Conservation (phyloP, 2,329 filamentous ascomycete species). For the Bimuria novae-zelandiae region DNA sequence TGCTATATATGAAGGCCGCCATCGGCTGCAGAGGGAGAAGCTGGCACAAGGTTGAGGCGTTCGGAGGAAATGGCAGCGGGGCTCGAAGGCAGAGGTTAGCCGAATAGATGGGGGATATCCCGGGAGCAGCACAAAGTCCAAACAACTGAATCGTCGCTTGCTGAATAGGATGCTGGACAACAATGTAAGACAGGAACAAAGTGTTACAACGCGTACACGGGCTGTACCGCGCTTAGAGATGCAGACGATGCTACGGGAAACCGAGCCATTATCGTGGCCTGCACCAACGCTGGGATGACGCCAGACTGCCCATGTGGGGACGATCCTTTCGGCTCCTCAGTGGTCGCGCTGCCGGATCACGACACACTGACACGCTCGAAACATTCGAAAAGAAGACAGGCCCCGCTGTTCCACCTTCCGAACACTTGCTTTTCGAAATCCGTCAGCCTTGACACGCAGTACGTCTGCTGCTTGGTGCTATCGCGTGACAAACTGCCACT, state of each 20-base stretch:
- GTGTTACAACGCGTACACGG: too few species aligned
- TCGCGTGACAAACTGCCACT: too few species aligned
- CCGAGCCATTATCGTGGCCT: background rate
- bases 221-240: too few species aligned
- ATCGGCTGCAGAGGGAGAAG: slow-evolving; percentile 22
- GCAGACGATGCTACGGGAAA: background rate
- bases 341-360: slow-evolving; percentile 2
- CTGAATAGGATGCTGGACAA: background rate
- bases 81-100: slow-evolving; percentile 27
- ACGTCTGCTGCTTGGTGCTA: background rate
- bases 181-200: background rate
- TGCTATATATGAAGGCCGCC: slow-evolving; percentile 27
- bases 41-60: slow-evolving; percentile 16
- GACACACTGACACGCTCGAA: background rate
- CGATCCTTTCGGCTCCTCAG: background rate
- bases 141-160: slow-evolving; percentile 1
- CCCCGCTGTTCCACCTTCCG: background rate
- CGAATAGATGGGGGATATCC: slow-evolving; percentile 22
- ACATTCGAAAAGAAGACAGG: background rate
- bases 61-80: slow-evolving; percentile 35
- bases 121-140: background rate
- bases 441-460: slow-evolving; percentile 5
- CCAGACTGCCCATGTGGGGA: background rate
- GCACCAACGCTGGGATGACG: slow-evolving; percentile 4
- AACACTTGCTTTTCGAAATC: background rate